Base-by-base conservation (phyloP, 495 filamentous ascomycete species). In the Elasticomyces elasticus region DNA sequence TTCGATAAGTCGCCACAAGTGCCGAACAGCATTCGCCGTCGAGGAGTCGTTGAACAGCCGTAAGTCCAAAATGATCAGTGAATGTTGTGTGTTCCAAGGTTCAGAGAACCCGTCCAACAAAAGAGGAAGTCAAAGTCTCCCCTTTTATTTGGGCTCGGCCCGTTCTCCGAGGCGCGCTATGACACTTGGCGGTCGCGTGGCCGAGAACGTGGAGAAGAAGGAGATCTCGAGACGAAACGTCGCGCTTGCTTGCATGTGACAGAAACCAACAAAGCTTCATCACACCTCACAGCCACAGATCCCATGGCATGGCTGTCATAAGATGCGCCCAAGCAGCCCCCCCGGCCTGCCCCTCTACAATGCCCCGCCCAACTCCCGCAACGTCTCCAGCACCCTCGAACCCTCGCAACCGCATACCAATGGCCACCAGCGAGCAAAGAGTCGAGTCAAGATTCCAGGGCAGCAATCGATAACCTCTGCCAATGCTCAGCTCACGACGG, bases 401-500 rank as follows among this genome's bases (percentile, higher is more conserved):
- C 26, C 40, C 23, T 12, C 38, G 12, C 33, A 51, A 20, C 54
- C 41, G 19, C 33, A 28, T 35, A 46, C 11, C 23, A 37, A 54
- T n/a, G 15, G 28, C 10, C 60, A 58, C 42, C 44, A 49, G 22
- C 48, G 58, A 13, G 15, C 30, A 5, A 61, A 37, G 28, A 25
- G 15, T 22, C 53, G 58, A 1, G 26, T 61, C 48, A 52, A 52
- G 37, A 37, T 61, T 28, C 48, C 58, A 1, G 58, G 58, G 20
- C 44, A 46, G 27, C 46, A 84, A 78, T 74, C 76, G 31, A 72
- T 77, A 54, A 83, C 81, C 48, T 78, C 82, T 25, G 71, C 69
- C 37, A 82, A 79, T 59, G 78, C 82, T 40, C 69, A 76, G 46
- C 76, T 95, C 57, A 80, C 81, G 23, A 75, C 84, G 25, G 73